Conservation (phyloP, 805 yeast genomes). For the Debaryomyces maramus region DNA sequence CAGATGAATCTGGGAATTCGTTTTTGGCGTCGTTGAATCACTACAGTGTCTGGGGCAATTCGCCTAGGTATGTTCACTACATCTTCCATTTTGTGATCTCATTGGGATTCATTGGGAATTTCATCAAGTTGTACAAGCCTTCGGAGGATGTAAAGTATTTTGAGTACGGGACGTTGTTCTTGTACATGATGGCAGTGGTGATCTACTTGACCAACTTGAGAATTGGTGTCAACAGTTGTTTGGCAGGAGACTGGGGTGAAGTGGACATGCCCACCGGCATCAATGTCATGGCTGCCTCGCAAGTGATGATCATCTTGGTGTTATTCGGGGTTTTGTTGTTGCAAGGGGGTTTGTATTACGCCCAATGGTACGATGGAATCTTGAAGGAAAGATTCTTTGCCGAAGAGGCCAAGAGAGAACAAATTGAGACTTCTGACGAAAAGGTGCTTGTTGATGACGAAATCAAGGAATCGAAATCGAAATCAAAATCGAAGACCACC, state of each 20-base stretch:
- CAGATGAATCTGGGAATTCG: constrained; percentile 46
- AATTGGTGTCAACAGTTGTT: constrained; percentile 71
- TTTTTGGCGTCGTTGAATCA: constrained; percentile 67
- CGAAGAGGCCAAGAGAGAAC: constrained; percentile 25
- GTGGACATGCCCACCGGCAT: constrained; percentile 83
- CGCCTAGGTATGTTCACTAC: constrained; percentile 60
- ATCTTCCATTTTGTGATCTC: constrained; percentile 60
- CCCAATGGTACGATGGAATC: constrained; percentile 56
- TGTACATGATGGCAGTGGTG: constrained; percentile 69
- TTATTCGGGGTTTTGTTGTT: constrained; percentile 77
- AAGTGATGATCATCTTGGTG: constrained; percentile 68
- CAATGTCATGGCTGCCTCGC: constrained; percentile 89
- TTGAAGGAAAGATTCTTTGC: constrained; percentile 33
- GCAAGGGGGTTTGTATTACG: constrained; percentile 89
- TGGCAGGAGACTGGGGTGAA: constrained; percentile 88
- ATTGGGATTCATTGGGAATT: constrained; percentile 70
- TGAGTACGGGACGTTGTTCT: constrained; percentile 84
- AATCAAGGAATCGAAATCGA: constrained; percentile 8
- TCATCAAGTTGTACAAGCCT: constrained; percentile 85
- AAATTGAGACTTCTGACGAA: constrained; percentile 8
- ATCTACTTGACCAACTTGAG: constrained; percentile 84
- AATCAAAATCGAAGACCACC: constrained; percentile 1
- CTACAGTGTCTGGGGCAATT: constrained; percentile 69
- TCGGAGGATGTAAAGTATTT: constrained; percentile 78
- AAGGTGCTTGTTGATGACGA: constrained; percentile 6